Base-by-base conservation (phyloP, 1,139 yeast genomes). In the Martiniozyma asiatica region DNA sequence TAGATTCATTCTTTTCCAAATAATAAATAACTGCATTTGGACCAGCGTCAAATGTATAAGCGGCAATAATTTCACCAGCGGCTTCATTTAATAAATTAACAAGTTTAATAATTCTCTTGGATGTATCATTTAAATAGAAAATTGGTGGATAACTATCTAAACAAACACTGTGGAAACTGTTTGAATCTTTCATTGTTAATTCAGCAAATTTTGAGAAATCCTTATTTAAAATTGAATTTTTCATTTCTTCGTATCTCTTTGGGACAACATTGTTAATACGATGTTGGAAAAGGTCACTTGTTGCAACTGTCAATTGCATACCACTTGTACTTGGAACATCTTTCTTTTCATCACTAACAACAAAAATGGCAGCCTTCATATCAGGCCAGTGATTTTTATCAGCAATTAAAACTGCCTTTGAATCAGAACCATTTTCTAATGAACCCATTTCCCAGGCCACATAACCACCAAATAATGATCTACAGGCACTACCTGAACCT, bases 361-460 rank as follows among this genome's bases (percentile, higher is more conserved):
- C 98, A 41, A 87, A 66, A 36, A 89, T 80, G 22, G 84, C 82
- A 10, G 97, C 97, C 48, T 78, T 77, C 76, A 89, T 80, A 26
- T 71, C 66, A 22, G 96, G 87, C 99, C 98, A 89, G 56, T 84
- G 94, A 24, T 63, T 65, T 43, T 66, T 54, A 6, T 93, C 78
- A 4, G 95, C 94, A 28, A 89, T 70, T 58, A 84, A 85, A 20
- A 84, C 93, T 2, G 99, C 98, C 49, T 74, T 75, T 14, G 96
- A 85, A 56, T 89, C 98, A 29, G 69, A 63, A 7, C 98, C 98
- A 47, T 84, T 77, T 1, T 43, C 59, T 35, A 51, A 41, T 2
- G 46, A 42, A 33, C 99, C 99, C 96, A 85, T 87, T 56, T 89
- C 95, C 99, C 99, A 89, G 4, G 97, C 97, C 11, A 89, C 98